Conservation (phyloP, 2,329 filamentous ascomycete species). For the Hysterium pulicare region DNA sequence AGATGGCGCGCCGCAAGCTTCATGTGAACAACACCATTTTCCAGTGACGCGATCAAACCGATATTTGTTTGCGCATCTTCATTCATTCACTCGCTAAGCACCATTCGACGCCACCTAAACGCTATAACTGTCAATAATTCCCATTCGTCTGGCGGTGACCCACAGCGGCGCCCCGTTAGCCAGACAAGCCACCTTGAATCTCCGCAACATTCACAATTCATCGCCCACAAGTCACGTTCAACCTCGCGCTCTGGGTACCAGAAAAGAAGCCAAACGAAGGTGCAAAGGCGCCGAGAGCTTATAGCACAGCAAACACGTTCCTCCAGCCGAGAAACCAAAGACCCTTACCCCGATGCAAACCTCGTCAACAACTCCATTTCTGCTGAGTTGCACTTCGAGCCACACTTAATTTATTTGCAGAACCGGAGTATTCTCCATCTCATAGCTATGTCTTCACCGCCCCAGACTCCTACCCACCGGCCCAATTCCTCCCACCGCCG, state of each 20-base stretch:
- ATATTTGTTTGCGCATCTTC: too few relatives aligned
- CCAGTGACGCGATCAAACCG: too few relatives aligned
- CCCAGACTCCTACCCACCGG: slow-evolving; percentile 39
- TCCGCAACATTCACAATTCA: not conserved
- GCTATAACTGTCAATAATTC: too few relatives aligned
- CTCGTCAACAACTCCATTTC: too few relatives aligned
- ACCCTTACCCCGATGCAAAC: slow-evolving; percentile 8
- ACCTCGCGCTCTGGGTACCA: not conserved
- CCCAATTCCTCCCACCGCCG: slow-evolving; percentile 37
- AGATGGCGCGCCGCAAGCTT: not conserved
- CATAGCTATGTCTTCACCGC: slow-evolving; percentile 45
- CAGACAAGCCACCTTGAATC: not conserved
- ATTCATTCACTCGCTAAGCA: too few relatives aligned
- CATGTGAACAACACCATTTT: slow-evolving; percentile 1
- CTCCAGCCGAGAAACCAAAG: slow-evolving; percentile 3
- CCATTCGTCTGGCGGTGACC: not conserved
- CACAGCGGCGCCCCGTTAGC: not conserved
- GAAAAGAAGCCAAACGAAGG: too few relatives aligned
- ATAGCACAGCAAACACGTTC: slow-evolving; percentile 4
- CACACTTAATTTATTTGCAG: too few relatives aligned
- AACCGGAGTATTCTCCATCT: too few relatives aligned
- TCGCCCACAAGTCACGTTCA: not conserved
- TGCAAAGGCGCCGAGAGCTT: not conserved
- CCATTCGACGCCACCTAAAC: too few relatives aligned
- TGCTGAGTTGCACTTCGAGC: too few relatives aligned